Percentiles rank a stretch among this genome's conserved stretches.
phyloP scores from a whole-genome alignment of 805 yeast genomes.

The Saccharomycopsis fibuligera region DNA sequence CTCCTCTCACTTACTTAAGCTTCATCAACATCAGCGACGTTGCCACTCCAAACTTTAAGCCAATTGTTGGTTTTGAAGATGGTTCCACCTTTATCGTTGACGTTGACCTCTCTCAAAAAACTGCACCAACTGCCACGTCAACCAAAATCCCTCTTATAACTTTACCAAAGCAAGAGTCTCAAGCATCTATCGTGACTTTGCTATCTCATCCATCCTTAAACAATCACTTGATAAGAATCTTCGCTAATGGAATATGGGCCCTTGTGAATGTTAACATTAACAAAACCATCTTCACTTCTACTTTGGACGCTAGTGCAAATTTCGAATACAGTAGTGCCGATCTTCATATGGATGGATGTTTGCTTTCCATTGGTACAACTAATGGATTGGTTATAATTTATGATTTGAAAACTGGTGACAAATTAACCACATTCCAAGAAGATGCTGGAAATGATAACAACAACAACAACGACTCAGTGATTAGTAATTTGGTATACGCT shows the following conservation, averaged over 20 bases:
- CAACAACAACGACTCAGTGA: constrained; percentile 21
- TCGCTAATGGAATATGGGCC: constrained; percentile 18
- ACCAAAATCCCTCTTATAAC: constrained; percentile 2
- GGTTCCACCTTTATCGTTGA: constrained; percentile 15
- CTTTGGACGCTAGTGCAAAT: constrained; percentile 16
- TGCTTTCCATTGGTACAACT: constrained; percentile 35
- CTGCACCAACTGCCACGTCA: background rate
- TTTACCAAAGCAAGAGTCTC: constrained; percentile 9
- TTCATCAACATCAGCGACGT: constrained; percentile 15
- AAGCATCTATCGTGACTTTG: constrained; percentile 16
- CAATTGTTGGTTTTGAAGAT: constrained; percentile 18
- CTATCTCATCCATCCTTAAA: constrained; percentile 18
- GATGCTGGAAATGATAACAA: background rate
- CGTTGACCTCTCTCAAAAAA: constrained; percentile 12
- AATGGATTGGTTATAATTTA: constrained; percentile 32
- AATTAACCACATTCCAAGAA: constrained; percentile 30
- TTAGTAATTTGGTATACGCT: constrained; percentile 43
- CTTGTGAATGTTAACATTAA: constrained; percentile 11
- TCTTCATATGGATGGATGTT: constrained; percentile 44
- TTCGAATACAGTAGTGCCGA: constrained; percentile 21
- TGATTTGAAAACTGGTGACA: constrained; percentile 34
- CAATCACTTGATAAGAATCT: constrained; percentile 21
- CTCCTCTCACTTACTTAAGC: background rate
- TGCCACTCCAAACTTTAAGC: constrained; percentile 18
- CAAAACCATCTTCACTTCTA: constrained; percentile 14